A percentile compares a stretch with the other conserved stretches of the same genome.
These are phyloP conservation scores for Echium plantagineum DNA, from an alignment of 257 asterid genomes.

Conservation along the genomic window DNA sequence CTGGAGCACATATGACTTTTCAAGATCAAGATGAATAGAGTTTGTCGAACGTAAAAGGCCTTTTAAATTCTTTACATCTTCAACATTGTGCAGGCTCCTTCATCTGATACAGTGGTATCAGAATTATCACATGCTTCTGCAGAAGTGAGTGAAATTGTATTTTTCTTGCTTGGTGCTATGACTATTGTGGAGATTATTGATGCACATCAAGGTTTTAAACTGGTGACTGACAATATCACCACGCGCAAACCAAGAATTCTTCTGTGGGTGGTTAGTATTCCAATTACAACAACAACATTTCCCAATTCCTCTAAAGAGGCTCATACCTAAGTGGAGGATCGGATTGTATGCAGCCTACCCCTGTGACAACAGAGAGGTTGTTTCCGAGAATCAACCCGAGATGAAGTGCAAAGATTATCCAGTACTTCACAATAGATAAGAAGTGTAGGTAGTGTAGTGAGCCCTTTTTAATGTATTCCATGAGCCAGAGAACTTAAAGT, in stretches of 20 bases:
- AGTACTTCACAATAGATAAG: too few species aligned
- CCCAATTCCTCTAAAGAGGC: too few species aligned
- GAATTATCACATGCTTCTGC: constrained; percentile 93
- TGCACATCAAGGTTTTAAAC: constrained; percentile 97
- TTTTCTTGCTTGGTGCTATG: constrained; percentile 96
- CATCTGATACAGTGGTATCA: constrained; percentile 78
- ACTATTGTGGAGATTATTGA: constrained; percentile 94
- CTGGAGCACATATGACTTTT: too few species aligned
- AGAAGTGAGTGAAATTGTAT: constrained; percentile 93
- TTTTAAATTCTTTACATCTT: neutral
- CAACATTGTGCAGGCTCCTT: constrained; percentile 67
- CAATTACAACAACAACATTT: neutral
- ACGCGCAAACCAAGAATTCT: constrained; percentile 87
- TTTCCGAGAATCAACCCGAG: too few species aligned
- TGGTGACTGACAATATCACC: constrained; percentile 86
- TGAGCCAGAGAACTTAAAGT: too few species aligned
- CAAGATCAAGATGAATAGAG: neutral
- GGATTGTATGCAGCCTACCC: too few species aligned
- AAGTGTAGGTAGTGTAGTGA: too few species aligned
- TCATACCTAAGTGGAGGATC: too few species aligned
- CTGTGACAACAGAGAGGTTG: too few species aligned
- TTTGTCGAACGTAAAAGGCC: neutral
- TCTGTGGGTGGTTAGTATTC: constrained; percentile 90
- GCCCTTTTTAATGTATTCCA: too few species aligned
- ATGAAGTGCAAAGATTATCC: too few species aligned